Percentiles rank a stretch among this genome's conserved stretches.
These are phyloP conservation scores for Neonectria ditissima DNA, from an alignment of 2,329 filamentous ascomycete genomes.

Conservation along the genomic window DNA sequence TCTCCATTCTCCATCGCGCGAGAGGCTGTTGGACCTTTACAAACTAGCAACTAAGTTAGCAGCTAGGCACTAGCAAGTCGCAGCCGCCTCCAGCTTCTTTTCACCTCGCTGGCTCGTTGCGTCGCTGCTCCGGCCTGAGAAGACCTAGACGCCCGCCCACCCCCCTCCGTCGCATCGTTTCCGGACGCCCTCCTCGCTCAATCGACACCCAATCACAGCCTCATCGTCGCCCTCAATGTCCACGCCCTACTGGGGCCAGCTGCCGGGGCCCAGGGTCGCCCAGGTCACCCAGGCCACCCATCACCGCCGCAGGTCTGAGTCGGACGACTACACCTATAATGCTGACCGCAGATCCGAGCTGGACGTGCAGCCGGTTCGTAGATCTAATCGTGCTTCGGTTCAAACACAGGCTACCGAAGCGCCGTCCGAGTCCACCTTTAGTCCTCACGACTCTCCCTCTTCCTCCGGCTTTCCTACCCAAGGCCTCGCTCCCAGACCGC, in stretches of 20 bases:
- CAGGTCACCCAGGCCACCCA: constrained; percentile 42
- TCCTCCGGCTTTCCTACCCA: constrained; percentile 62
- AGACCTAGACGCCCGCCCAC: constrained; percentile 22
- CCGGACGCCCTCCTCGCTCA: constrained; percentile 18
- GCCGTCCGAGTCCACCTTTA: constrained; percentile 69
- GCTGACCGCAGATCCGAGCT: constrained; percentile 49
- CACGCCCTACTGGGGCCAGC: constrained; percentile 69
- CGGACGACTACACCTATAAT: constrained; percentile 47
- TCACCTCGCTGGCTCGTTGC: constrained; percentile 3
- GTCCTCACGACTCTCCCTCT: constrained; percentile 67
- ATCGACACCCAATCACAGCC: constrained; percentile 45
- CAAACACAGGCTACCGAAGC: constrained; percentile 68
- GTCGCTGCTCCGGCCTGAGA: constrained; percentile 35
- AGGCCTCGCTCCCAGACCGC: constrained; percentile 69
- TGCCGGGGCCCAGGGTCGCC: constrained; percentile 61
- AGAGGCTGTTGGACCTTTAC: constrained; percentile 23
- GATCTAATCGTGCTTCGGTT: constrained; percentile 63
- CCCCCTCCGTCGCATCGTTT: constrained; percentile 14
- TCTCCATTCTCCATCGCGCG: constrained; percentile 29
- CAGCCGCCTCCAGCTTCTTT: constrained; percentile 30
- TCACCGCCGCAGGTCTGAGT: constrained; percentile 52
- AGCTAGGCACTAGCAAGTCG: constrained; percentile 34
- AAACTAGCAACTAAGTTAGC: constrained; percentile 8
- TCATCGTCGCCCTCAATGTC: constrained; percentile 55
- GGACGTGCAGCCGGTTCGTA: constrained; percentile 56